phyloP scores from a whole-genome alignment of 2,329 filamentous ascomycete species.

The Ceratocystis lukuohia region DNA sequence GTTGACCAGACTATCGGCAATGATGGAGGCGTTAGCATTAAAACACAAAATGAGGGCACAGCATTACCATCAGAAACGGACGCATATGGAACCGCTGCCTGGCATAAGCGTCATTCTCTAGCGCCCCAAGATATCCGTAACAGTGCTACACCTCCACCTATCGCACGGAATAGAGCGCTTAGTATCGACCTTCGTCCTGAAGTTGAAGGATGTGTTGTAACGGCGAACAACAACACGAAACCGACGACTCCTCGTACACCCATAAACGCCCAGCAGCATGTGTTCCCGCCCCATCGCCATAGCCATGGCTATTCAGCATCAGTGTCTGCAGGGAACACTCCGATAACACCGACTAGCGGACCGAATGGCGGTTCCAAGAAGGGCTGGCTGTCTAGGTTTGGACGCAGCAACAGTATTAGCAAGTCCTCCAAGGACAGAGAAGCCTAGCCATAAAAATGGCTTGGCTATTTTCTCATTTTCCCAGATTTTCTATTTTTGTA shows the following conservation, averaged over 20 bases:
- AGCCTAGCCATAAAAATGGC: background rate
- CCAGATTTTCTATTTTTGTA: slow-evolving; percentile 5
- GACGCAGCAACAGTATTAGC: slow-evolving; percentile 17
- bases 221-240: background rate
- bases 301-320: slow-evolving; percentile 13
- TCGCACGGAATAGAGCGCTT: slow-evolving; percentile 32
- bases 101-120: slow-evolving; percentile 26
- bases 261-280: slow-evolving; percentile 4
- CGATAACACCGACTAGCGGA: slow-evolving; percentile 6
- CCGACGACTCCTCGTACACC: slow-evolving; percentile 13
- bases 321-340: slow-evolving; percentile 7
- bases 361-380: slow-evolving; percentile 15
- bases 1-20: slow-evolving; percentile 17
- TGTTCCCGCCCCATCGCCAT: slow-evolving; percentile 12
- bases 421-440: slow-evolving; percentile 12
- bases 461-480: background rate
- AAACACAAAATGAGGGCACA: slow-evolving; percentile 18
- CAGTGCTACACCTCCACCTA: slow-evolving; percentile 44
- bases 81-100: slow-evolving; percentile 31
- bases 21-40: slow-evolving; percentile 14
- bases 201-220: background rate
- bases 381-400: slow-evolving; percentile 18
- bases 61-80: slow-evolving; percentile 20
- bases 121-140: slow-evolving; percentile 31
- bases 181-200: slow-evolving; percentile 16